These are phyloP conservation scores for Begonia fuchsioides DNA, from an alignment of 306 rosid species.

Conservation along the genomic window DNA sequence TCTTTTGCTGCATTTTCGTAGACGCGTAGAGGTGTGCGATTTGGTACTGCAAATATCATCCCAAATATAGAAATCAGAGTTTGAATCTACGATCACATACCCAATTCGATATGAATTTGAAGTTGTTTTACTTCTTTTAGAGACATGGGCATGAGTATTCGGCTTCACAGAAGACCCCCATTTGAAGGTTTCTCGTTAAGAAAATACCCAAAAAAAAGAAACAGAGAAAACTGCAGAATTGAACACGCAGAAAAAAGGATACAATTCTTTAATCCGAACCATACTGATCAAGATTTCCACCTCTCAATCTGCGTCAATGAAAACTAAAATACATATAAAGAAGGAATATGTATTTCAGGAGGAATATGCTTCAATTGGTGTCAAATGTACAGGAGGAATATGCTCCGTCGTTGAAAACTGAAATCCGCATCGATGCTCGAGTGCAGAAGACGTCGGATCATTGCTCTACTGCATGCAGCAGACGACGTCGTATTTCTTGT, in stretches of 20 bases:
- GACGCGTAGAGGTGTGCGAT: conserved; percentile 30
- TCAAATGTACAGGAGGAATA: no score
- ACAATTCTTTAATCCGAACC: conserved; percentile 39
- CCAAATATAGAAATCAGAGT: not conserved
- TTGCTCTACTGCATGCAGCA: no score
- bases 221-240: no score
- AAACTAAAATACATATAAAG: no score
- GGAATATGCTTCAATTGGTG: no score
- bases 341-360: no score
- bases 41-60: conserved; percentile 17
- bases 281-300: not conserved
- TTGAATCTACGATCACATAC: not conserved
- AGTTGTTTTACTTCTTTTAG: conserved; percentile 26
- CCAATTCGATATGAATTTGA: not conserved
- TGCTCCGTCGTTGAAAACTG: no score
- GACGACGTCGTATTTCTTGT: no score
- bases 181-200: conserved; percentile 11
- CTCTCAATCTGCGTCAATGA: no score
- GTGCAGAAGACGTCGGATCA: no score
- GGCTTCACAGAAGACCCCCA: conserved; percentile 19
- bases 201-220: conserved; percentile 6
- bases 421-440: no score
- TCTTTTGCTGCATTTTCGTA: conserved; percentile 34
- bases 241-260: conserved; percentile 12
- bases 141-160: conserved; percentile 31